These are phyloP conservation scores for Noccaea caerulescens DNA, from an alignment of 345 rosid species.

Conservation along the genomic window DNA sequence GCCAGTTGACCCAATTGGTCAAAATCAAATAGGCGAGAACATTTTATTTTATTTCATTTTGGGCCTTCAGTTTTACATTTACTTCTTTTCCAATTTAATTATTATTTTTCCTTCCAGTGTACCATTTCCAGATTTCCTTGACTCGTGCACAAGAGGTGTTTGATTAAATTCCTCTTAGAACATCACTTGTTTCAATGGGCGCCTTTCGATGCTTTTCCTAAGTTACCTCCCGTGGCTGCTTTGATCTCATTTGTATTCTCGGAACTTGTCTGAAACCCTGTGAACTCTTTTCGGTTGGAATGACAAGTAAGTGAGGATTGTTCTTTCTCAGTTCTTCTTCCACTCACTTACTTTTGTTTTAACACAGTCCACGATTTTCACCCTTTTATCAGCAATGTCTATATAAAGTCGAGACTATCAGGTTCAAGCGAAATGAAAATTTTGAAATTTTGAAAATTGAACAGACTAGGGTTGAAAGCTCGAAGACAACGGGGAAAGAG, in stretches of 20 bases:
- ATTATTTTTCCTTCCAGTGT: neutral
- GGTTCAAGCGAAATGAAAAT: neutral
- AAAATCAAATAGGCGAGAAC: neutral
- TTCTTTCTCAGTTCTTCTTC: conserved; percentile 18
- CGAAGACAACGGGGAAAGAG: conserved; percentile 16
- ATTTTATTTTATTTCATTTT: neutral
- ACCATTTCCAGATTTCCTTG: neutral
- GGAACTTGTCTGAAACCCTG: conserved; percentile 3
- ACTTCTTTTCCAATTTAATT: neutral
- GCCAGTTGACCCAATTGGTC: conserved; percentile 16
- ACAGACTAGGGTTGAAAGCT: conserved; percentile 23
- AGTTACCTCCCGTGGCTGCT: neutral
- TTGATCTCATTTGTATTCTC: neutral
- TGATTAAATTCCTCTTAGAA: conserved; percentile 31
- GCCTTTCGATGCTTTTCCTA: conserved; percentile 15
- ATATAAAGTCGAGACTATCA: neutral
- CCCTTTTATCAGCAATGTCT: neutral
- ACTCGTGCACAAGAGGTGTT: conserved; percentile 30
- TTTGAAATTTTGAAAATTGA: neutral
- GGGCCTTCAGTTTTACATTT: neutral
- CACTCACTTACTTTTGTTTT: neutral
- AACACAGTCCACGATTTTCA: neutral
- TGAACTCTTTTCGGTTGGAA: neutral
- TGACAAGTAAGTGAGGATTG: neutral
- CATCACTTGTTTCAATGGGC: neutral